Percentiles rank a stretch among this genome's conserved stretches.
Conservation (phyloP, 2,329 filamentous ascomycete genomes). For the Geosmithia putterillii region DNA sequence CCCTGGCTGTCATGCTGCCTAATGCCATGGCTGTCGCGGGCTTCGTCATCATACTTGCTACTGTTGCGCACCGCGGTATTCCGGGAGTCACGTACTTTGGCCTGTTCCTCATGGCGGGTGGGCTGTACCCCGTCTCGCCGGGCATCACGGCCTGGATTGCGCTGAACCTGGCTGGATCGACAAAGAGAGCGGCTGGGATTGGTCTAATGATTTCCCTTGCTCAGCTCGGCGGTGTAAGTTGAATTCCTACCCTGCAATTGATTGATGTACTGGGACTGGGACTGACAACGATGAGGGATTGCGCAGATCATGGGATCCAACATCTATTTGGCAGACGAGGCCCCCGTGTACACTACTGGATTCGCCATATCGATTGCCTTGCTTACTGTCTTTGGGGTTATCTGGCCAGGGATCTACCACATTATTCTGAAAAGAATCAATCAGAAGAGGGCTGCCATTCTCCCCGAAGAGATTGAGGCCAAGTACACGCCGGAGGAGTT, state of each 20-base stretch:
- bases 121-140: constrained; percentile 1
- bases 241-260: background rate
- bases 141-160: background rate
- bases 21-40: background rate
- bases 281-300: too few relatives aligned
- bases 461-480: background rate
- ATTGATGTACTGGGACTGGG: too few relatives aligned
- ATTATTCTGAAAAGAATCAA: background rate
- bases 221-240: constrained; percentile 1
- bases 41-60: background rate
- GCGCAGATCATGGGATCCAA: constrained; percentile 1
- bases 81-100: constrained; percentile 1
- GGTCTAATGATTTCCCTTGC: background rate
- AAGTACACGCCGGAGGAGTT: constrained; percentile 1
- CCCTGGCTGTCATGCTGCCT: background rate
- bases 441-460: background rate
- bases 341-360: background rate
- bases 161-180: background rate
- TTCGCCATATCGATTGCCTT: background rate
- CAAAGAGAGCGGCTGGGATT: constrained; percentile 1
- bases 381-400: background rate
- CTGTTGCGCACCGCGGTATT: background rate
- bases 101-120: constrained; percentile 1
- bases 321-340: constrained; percentile 1
- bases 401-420: background rate